Base-by-base conservation (phyloP, 1,284 basidiomycete genomes). In the Phylloboletellus chloephorus region DNA sequence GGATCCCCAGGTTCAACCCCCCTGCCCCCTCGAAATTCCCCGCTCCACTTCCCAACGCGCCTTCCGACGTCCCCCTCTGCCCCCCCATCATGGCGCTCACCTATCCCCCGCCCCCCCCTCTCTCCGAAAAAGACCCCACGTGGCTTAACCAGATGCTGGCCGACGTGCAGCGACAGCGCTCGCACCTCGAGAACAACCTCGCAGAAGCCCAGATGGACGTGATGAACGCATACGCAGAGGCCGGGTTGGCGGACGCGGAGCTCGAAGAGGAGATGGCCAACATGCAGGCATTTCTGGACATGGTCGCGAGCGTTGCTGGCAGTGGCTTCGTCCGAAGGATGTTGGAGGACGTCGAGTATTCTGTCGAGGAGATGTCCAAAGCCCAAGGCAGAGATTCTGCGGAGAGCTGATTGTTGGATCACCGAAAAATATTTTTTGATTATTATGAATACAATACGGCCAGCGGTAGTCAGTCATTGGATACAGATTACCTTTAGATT, bases 241-340 rank as follows among this genome's bases (percentile, higher is more conserved):
- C 37, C 4, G 57, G 48, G 9, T 41, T 64, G 3, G 58, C 58
- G n/a, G 52, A 63, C 7, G 12, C 37, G 1, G 57, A 63, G 7
- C 37, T 64, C 2, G 43, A 39, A 15, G 43, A 47, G 15, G 60
- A 63, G 44, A 44, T 28, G 20, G 19, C 39, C 9, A 25, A 31
- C 19, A 61, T 53, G 56, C 58, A 60, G n/a, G 37, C 24, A 3
- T 63, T 60, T 44, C 30, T 64, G 25, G 32, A 59, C 34, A 34
- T 16, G 19, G 48, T 64, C 0, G 48, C 42, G 9, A 28, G 33
- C 9, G 42, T 64, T n/a, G 58, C 60, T 0, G 58, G 58, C 17
- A 23, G 6, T 1, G 60, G 56, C 4, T 61, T 61, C 31, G 49
- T 64, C 16, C 42, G 51, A 24, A 55, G 56, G 26, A 42, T 59